phyloP scores from a whole-genome alignment of 305 asterid genomes.

The Ajuga reptans region DNA sequence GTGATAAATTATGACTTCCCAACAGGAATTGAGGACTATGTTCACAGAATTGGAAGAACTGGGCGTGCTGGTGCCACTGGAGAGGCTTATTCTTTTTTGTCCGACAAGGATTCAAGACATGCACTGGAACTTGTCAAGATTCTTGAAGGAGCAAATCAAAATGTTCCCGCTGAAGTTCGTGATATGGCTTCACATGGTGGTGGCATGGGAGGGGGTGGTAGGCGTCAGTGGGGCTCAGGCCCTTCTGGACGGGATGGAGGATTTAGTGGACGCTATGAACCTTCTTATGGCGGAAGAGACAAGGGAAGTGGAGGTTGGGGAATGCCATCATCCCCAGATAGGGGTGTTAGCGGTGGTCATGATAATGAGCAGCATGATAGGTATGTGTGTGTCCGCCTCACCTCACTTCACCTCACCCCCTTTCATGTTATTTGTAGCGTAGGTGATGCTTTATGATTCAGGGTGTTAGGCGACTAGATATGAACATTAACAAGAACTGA shows the following conservation, averaged over 20 bases:
- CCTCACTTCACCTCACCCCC: background rate
- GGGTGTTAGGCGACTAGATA: background rate
- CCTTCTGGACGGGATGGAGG: slow-evolving; percentile 55
- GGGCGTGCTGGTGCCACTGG: slow-evolving; percentile 97
- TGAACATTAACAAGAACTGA: background rate
- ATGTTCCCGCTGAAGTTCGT: slow-evolving; percentile 66
- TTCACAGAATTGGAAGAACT: slow-evolving; percentile 92
- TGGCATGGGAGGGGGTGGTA: slow-evolving; percentile 59
- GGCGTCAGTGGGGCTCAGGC: slow-evolving; percentile 64
- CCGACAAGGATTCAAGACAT: slow-evolving; percentile 64
- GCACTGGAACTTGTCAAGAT: slow-evolving; percentile 74
- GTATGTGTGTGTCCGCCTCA: slow-evolving; percentile 20
- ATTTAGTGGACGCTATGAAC: slow-evolving; percentile 44
- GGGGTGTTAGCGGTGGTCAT: slow-evolving; percentile 31
- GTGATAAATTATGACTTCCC: slow-evolving; percentile 92
- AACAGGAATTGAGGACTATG: slow-evolving; percentile 87
- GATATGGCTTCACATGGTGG: slow-evolving; percentile 70
- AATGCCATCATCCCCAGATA: slow-evolving; percentile 14
- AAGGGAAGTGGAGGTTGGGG: slow-evolving; percentile 41
- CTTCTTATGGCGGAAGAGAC: slow-evolving; percentile 47
- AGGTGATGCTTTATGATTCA: background rate
- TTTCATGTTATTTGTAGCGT: background rate
- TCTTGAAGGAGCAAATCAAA: slow-evolving; percentile 78
- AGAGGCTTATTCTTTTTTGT: slow-evolving; percentile 64
- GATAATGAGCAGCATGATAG: slow-evolving; percentile 46